A percentile compares a stretch with the other conserved stretches of the same genome.
These are phyloP conservation scores for Acaromyces ingoldii DNA, from an alignment of 1,284 basidiomycete species.

Conservation along the genomic window DNA sequence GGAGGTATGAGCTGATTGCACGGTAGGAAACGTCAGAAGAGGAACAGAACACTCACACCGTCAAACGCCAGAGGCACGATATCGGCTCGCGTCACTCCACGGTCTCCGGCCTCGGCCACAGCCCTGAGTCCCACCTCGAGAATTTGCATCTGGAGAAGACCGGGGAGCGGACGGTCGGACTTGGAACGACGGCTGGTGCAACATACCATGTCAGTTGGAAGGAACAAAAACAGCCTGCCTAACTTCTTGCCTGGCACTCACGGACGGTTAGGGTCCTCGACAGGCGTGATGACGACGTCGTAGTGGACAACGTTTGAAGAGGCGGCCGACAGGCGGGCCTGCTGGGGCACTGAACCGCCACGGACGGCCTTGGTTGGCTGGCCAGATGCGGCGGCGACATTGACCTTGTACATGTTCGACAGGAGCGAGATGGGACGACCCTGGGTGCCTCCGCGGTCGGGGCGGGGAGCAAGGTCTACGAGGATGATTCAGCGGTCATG, in stretches of 20 bases:
- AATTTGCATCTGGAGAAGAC: background rate
- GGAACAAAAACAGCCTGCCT: background rate
- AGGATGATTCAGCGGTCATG: no score
- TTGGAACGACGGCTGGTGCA: background rate
- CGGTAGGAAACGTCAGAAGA: slow-evolving; percentile 9
- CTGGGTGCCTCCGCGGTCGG: slow-evolving; percentile 25
- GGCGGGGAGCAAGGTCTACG: slow-evolving; percentile 18
- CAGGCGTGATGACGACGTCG: slow-evolving; percentile 20
- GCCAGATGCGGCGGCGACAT: no score
- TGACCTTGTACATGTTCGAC: no score
- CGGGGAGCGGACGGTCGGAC: background rate
- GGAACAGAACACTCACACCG: background rate
- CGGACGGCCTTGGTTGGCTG: no score
- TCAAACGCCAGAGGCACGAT: no score
- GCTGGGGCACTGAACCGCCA: background rate
- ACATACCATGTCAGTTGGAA: background rate
- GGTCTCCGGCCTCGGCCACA: background rate
- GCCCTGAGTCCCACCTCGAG: background rate
- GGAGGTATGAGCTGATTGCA: slow-evolving; percentile 12
- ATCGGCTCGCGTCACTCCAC: background rate
- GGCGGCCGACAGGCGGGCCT: background rate
- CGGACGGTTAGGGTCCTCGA: slow-evolving; percentile 4
- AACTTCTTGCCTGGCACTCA: background rate
- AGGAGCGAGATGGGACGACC: slow-evolving; percentile 11
- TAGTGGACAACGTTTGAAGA: slow-evolving; percentile 8